Percentiles rank a stretch among this genome's conserved stretches.
phyloP scores from a whole-genome alignment of 164 flowering plant genomes.

The Vitis riparia region DNA sequence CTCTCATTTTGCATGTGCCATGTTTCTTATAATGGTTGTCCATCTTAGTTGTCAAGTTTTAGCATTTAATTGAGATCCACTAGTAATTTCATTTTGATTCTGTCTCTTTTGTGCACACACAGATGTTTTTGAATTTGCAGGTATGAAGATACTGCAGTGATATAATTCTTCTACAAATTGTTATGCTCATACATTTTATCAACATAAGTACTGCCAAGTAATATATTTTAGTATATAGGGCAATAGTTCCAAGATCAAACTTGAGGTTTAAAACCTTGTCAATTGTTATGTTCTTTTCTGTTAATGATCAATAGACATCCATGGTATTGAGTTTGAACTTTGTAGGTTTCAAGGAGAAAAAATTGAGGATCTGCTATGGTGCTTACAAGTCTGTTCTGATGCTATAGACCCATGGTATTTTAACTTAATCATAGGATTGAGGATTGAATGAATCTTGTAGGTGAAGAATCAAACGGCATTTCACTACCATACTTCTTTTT shows the following conservation, averaged over 20 bases:
- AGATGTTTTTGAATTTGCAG: too few relatives aligned
- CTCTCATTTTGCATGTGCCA: not conserved
- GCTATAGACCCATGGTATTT: too few relatives aligned
- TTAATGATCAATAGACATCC: not conserved
- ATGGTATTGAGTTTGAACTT: too few relatives aligned
- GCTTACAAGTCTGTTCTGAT: not conserved
- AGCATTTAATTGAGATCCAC: not conserved
- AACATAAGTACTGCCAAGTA: too few relatives aligned
- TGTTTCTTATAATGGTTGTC: not conserved
- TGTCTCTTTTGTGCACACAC: not conserved
- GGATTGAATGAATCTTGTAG: too few relatives aligned
- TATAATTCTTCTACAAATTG: too few relatives aligned
- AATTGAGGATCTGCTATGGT: not conserved
- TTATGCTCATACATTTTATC: too few relatives aligned
- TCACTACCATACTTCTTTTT: too few relatives aligned
- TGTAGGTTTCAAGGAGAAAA: not conserved
- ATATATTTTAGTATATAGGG: too few relatives aligned
- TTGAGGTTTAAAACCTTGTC: not conserved
- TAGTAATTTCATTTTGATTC: not conserved
- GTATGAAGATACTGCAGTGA: too few relatives aligned
- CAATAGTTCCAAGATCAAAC: not conserved
- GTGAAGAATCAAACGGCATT: too few relatives aligned
- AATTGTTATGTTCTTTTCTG: constrained; percentile 1
- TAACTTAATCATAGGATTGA: too few relatives aligned
- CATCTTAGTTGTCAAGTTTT: not conserved